Base-by-base conservation (phyloP, 345 rosid species). In the Acer negundo region DNA sequence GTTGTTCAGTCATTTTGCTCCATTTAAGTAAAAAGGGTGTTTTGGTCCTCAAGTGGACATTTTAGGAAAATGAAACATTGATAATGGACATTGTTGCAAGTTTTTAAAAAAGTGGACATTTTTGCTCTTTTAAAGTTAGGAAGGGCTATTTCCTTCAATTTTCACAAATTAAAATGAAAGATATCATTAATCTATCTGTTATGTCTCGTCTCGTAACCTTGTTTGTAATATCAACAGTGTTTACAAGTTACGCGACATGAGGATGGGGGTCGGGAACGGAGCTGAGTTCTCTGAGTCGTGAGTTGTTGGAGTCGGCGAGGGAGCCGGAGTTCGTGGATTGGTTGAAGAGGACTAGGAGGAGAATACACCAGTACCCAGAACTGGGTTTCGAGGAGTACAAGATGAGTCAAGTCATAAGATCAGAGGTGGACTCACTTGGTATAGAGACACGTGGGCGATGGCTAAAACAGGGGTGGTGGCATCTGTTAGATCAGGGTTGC, bases 391-490 rank as follows among this genome's bases (percentile, higher is more conserved):
- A 84, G 16, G 92, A 89, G 77, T 53, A 75, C 75, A 80, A 77
- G 46, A 84, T 89, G 72, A 84, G 90, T 55, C 62, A 63, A 40
- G 63, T 86, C 47, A 68, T 86, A 44, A 67, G 86, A 70, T 66
- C 79, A 26, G 87, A 89, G 78, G 81, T 89, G 1, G 83, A 84
- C 35, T 75, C 81, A 1, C 78, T 86, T 40, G 85, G 89, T 47
- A 73, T 89, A 24, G 72, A 81, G 22, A 85, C 81, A 73, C 1
- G 7, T 86, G 90, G 90, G 89, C 90, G 4, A 51, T 87, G 9
- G 92, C 89, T 0, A 77, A 76, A 61, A 89, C 90, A 16, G 92
- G 92, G 19, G 23, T 89, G 47, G 89, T 87, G 69, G 89, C 80
- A n/a, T 84, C 86, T 1, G 67, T 87, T 16, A 90, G 89, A 61